Evolutionary conservation across 257 asterid species (phyloP), one percentile per base, ranked within the genome.

Genomic region (Salvia splendens): DNA sequence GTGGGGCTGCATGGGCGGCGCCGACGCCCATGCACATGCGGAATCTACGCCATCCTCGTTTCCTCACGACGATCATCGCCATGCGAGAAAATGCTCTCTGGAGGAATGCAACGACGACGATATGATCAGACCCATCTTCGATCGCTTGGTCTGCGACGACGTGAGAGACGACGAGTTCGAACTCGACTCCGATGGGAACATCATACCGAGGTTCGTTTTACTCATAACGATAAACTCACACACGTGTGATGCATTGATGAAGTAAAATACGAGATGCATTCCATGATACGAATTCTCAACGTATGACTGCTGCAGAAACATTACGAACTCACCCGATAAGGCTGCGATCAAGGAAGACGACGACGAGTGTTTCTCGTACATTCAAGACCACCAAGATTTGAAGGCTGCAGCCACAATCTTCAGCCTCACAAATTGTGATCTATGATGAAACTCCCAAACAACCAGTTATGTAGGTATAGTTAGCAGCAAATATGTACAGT

Each of bases 341-440:
- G 65, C 16, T 24, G 12, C 65, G 24, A 64, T 58, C 72, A 80
- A 78, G 71, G 86, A 78, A 77, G 85, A 76, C 5, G 82, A 76
- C 5, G 82, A 61, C 12, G 81, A 61, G 3, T 46, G 85, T 30
- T 74, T 80, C 32, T 69, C 80, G 4, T 75, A 71, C 56, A 72
- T 76, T 17, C 51, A 73, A 71, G 81, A 81, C 41, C 82, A 75
- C 51, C 82, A 72, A 7, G 78, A 83, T 61, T 67, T 85, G 1
- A 76, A 77, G 76, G 82, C 78, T 15, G 82, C 80, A 46, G 73
- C 81, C 5, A 73, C 82, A 12, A 70, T 75, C 62, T 77, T 81
- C 71, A 70, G 76, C 75, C 85, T 85, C 78, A 30, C 89, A 30
- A 83, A 81, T 70, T 72, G 82, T 53, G 83, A 70, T 66, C 69